Conservation (phyloP, 139 green algal genomes). For the Coelastrella sp. region DNA sequence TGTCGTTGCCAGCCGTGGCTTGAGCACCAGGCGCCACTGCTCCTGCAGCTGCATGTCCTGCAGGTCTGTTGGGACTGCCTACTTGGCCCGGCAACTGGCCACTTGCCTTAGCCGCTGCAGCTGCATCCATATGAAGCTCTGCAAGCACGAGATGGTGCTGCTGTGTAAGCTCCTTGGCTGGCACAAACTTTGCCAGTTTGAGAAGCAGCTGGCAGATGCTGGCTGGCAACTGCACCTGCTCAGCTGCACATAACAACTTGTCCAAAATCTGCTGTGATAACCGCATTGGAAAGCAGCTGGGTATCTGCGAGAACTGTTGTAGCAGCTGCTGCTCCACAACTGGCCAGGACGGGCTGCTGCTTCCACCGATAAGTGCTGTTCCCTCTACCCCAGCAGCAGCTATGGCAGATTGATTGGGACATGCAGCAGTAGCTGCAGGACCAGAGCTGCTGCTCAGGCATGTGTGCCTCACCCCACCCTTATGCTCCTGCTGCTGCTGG, state of each 20-base stretch:
- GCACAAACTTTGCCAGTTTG: not conserved
- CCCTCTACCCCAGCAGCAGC: too few species aligned
- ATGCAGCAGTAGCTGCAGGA: too few species aligned
- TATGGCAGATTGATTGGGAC: too few species aligned
- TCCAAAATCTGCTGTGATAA: conserved; percentile 17
- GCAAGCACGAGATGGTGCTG: conserved; percentile 30
- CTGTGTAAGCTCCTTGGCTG: not conserved
- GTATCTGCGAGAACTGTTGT: not conserved
- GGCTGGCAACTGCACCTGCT: not conserved
- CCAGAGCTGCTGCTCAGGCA: not conserved
- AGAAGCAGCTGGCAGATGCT: not conserved
- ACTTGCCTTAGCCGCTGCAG: not conserved
- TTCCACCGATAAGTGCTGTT: too few species aligned
- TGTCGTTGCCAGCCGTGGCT: not conserved
- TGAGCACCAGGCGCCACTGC: too few species aligned
- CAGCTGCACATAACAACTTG: not conserved
- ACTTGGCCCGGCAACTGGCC: not conserved
- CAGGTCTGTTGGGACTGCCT: not conserved
- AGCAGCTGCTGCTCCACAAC: conserved; percentile 15
- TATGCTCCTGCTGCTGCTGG: not conserved
- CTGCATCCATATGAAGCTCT: conserved; percentile 40
- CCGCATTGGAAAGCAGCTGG: not conserved
- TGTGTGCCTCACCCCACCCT: too few species aligned
- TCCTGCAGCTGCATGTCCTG: conserved; percentile 1
- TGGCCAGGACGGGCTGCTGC: not conserved